A percentile compares a stretch with the other conserved stretches of the same genome.
Conservation (phyloP, 169 alveolate genomes). For the Eimeria nieschulzi region DNA sequence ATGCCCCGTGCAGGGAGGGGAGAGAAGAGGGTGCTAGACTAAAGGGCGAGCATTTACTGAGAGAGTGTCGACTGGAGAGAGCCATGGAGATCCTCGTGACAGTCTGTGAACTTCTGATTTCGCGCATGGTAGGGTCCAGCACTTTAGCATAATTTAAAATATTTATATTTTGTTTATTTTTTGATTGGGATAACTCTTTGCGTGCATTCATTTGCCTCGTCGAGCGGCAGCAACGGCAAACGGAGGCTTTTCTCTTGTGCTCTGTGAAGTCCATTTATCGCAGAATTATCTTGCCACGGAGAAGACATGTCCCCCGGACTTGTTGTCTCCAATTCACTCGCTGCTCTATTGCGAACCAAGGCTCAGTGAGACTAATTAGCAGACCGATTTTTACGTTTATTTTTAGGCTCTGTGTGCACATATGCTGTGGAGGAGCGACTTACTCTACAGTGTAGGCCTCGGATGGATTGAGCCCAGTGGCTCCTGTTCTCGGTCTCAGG, state of each 20-base stretch:
- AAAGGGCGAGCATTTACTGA: conserved; percentile 74
- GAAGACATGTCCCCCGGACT: conserved; percentile 64
- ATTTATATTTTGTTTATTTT: not conserved
- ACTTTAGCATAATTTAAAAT: not conserved
- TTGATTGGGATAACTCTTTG: not conserved
- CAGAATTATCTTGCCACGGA: conserved; percentile 64
- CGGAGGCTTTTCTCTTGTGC: not conserved
- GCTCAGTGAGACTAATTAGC: conserved; percentile 30
- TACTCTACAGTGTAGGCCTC: too few relatives aligned
- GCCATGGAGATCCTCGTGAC: conserved; percentile 77
- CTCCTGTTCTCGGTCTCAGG: conserved; percentile 14
- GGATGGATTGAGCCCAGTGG: not conserved
- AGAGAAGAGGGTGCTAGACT: conserved; percentile 76
- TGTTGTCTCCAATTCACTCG: conserved; percentile 56
- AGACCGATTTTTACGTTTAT: too few relatives aligned
- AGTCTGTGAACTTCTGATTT: conserved; percentile 73
- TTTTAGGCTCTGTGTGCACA: too few relatives aligned
- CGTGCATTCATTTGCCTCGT: not conserved
- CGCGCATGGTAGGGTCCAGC: conserved; percentile 60
- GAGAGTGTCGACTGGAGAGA: conserved; percentile 71
- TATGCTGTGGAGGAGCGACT: too few relatives aligned
- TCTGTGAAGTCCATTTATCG: not conserved
- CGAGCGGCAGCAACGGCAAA: not conserved
- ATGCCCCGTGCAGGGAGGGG: conserved; percentile 31
- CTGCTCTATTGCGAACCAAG: conserved; percentile 72